A percentile compares a stretch with the other conserved stretches of the same genome.
Conservation (phyloP, 2,329 filamentous ascomycete genomes). For the Metarhizium humberi region DNA sequence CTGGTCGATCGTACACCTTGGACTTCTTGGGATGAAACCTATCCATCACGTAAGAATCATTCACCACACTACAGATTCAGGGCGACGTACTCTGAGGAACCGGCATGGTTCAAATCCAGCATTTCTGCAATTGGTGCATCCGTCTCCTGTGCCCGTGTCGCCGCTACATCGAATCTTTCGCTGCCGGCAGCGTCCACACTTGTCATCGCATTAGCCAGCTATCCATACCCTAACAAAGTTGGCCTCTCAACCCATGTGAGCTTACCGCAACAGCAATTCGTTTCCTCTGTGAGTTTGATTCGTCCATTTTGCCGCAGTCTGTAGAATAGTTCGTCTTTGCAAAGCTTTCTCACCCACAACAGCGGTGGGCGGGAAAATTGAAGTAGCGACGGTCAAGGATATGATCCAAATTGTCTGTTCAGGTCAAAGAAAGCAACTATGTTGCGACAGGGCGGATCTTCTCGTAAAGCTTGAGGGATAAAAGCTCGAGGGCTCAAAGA, state of each 20-base stretch:
- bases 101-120: constrained; percentile 64
- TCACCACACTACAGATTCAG: neutral
- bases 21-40: constrained; percentile 24
- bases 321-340: neutral
- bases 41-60: neutral
- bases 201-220: constrained; percentile 12
- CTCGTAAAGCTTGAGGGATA: neutral
- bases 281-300: constrained; percentile 40
- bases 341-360: neutral
- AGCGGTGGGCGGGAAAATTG: neutral
- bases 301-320: constrained; percentile 14
- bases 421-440: neutral
- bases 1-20: constrained; percentile 14
- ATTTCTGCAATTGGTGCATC: constrained; percentile 75
- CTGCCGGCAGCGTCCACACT: constrained; percentile 87
- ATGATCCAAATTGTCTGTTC: neutral
- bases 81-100: constrained; percentile 62
- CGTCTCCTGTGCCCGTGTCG: constrained; percentile 63
- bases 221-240: neutral
- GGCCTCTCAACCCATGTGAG: constrained; percentile 2
- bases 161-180: constrained; percentile 94
- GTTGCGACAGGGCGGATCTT: neutral
- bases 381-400: neutral
- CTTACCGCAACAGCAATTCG: constrained; percentile 51
- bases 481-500: neutral